Evolutionary conservation across 768 basidiomycete species (phyloP).

Genomic region (Hydnomerulius pinastri): DNA sequence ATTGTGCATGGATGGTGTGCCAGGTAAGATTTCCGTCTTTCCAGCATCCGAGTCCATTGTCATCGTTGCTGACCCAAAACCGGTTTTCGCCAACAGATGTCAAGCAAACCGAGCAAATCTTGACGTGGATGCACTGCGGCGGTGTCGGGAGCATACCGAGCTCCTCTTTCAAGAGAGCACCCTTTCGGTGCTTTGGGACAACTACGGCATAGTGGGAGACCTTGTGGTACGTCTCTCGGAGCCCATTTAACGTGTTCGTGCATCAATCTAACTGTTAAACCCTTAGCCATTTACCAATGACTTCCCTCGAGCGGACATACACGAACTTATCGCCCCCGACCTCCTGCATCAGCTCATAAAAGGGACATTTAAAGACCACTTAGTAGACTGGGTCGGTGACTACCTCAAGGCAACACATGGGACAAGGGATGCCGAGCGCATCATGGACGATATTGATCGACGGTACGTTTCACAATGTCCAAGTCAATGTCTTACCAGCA

Average conservation of each 20-base stretch:
- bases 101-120: conserved; percentile 21
- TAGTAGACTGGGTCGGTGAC: conserved; percentile 30
- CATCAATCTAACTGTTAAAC: not conserved
- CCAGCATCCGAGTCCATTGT: too few species aligned
- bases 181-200: conserved; percentile 20
- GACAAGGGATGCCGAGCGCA: conserved; percentile 3
- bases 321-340: conserved; percentile 28
- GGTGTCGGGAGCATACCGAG: conserved; percentile 22
- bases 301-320: conserved; percentile 35
- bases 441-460: conserved; percentile 33
- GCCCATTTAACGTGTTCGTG: not conserved
- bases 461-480: conserved; percentile 19
- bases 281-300: conserved; percentile 32
- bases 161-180: conserved; percentile 9
- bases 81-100: conserved; percentile 27
- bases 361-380: conserved; percentile 36
- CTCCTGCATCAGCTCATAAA: conserved; percentile 34
- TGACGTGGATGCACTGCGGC: conserved; percentile 17
- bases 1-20: conserved; percentile 39
- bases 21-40: too few species aligned
- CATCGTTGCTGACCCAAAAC: too few species aligned
- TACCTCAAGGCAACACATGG: conserved; percentile 21
- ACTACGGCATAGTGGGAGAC: not conserved
- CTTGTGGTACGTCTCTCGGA: conserved; percentile 3
- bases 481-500: not conserved